Percentiles rank a stretch among this genome's conserved stretches.
Conservation (phyloP, 2,329 filamentous ascomycete genomes). For the Fusarium sp. region DNA sequence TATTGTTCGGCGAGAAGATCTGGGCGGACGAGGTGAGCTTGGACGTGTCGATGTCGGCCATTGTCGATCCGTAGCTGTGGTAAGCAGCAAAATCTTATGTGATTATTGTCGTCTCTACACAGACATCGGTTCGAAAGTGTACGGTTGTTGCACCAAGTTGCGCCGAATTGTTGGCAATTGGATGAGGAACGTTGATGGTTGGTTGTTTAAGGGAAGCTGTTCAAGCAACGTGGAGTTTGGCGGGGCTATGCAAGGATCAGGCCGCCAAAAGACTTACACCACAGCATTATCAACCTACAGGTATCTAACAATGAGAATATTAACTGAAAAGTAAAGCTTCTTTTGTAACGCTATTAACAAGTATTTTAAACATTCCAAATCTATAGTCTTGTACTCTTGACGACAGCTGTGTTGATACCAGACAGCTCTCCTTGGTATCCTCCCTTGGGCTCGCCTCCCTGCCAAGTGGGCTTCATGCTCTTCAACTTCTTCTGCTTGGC, state of each 20-base stretch:
- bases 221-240: slow-evolving; percentile 47
- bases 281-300: neutral
- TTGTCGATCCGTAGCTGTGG: slow-evolving; percentile 41
- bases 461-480: slow-evolving; percentile 87
- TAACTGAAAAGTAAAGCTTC: slow-evolving; percentile 4
- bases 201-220: slow-evolving; percentile 28
- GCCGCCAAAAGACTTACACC: slow-evolving; percentile 11
- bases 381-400: slow-evolving; percentile 93
- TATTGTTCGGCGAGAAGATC: slow-evolving; percentile 67
- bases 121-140: slow-evolving; percentile 25
- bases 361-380: slow-evolving; percentile 22
- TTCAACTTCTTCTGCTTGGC: slow-evolving; percentile 97
- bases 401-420: slow-evolving; percentile 92
- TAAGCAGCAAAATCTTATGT: neutral
- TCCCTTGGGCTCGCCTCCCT: slow-evolving; percentile 84
- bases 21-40: slow-evolving; percentile 62
- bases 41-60: slow-evolving; percentile 61
- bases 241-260: slow-evolving; percentile 35
- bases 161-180: slow-evolving; percentile 8
- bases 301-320: neutral
- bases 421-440: slow-evolving; percentile 93
- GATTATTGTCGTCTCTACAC: neutral
- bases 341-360: slow-evolving; percentile 34
- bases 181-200: slow-evolving; percentile 16
- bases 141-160: slow-evolving; percentile 3